These are phyloP conservation scores for Trichaptum fuscoviolaceum DNA, from an alignment of 768 basidiomycete genomes.

Conservation along the genomic window DNA sequence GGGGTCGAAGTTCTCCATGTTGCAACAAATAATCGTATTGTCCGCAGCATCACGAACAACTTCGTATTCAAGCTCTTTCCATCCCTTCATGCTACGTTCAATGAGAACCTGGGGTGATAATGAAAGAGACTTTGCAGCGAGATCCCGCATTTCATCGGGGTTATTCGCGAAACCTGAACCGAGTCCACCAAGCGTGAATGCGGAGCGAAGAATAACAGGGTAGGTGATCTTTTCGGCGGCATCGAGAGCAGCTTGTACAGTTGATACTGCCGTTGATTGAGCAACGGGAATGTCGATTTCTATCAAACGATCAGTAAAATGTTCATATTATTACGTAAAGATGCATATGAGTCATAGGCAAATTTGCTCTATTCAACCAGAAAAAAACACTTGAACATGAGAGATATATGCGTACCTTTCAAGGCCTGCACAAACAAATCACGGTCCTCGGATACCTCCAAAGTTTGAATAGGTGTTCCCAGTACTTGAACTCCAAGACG, in stretches of 20 bases:
- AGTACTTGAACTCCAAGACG: slow-evolving; percentile 89
- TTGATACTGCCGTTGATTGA: slow-evolving; percentile 94
- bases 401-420: slow-evolving; percentile 56
- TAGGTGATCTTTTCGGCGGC: slow-evolving; percentile 93
- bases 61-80: slow-evolving; percentile 99
- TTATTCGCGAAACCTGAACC: slow-evolving; percentile 98
- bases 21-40: slow-evolving; percentile 99
- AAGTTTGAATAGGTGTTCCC: slow-evolving; percentile 90
- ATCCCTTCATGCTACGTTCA: slow-evolving; percentile 97
- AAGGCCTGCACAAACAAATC: slow-evolving; percentile 94
- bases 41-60: slow-evolving; percentile 98
- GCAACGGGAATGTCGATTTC: slow-evolving; percentile 97
- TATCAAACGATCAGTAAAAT: slow-evolving; percentile 25
- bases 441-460: slow-evolving; percentile 96
- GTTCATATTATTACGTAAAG: slow-evolving; percentile 5
- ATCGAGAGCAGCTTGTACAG: slow-evolving; percentile 84
- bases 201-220: slow-evolving; percentile 94
- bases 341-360: neutral
- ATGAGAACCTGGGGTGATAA: slow-evolving; percentile 94
- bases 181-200: slow-evolving; percentile 96
- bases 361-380: neutral
- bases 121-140: slow-evolving; percentile 86
- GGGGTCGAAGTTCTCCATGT: slow-evolving; percentile 99
- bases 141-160: slow-evolving; percentile 88
- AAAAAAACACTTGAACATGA: neutral